Base-by-base conservation (phyloP, 495 filamentous ascomycete genomes). In the Pyrenula massariospora region DNA sequence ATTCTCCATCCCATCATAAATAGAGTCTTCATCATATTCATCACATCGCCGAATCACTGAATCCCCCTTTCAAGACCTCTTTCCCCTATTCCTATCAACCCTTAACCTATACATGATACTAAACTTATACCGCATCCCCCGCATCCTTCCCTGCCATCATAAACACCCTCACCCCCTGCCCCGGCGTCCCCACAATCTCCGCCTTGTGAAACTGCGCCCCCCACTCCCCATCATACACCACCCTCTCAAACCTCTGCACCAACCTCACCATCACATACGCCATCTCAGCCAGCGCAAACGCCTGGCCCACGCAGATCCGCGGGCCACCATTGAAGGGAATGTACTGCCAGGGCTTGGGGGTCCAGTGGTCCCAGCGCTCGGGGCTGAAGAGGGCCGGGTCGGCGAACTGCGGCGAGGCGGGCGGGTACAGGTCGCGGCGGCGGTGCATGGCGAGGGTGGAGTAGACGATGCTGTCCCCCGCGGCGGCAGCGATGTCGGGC, bases 341-440 rank as follows among this genome's bases (percentile, higher is more conserved):
- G 58, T 75, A 85, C 10, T 85, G 82, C 86, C 85, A 88, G 2
- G 76, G 68, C 59, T 71, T 76, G 0, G 81, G 81, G 56, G 73
- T 70, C 89, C 87, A 92, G 61, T 73, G 78, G 1, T 77, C 75
- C 88, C 88, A 91, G 10, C 86, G 67, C 49, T 89, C 85, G 0
- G 86, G 84, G 48, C 72, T 70, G 68, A 84, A 91, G 24, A 70
- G 63, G 0, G 71, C 66, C 3, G 76, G 73, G 50, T 68, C 65
- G 48, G 76, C 60, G 56, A 73, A 73, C 5, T 64, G 63, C 10
- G 66, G 64, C 31, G 77, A 79, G 22, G 59, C 59, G 2, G 74
- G 60, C 10, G 81, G 84, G 20, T 79, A 85, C 42, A 81, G 64
- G 42, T 76, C 71, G 20, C 68, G 65, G 56, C 70, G 67, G 0